Evolutionary conservation across 1,284 basidiomycete species (phyloP).

Genomic region (Moesziomyces antarcticus): DNA sequence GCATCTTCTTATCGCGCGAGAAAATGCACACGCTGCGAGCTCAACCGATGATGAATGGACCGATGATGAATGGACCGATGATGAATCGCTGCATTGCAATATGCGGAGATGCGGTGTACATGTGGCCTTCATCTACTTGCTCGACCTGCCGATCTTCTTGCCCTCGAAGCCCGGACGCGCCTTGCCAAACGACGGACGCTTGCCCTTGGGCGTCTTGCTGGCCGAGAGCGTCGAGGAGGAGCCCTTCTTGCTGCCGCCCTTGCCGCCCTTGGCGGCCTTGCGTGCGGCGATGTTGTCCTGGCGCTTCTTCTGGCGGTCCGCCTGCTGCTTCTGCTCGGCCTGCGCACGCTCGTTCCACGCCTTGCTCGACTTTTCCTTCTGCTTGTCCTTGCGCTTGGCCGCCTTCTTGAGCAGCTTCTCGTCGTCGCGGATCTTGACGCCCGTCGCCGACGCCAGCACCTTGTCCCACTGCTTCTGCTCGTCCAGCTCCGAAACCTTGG

Average conservation of each 20-base stretch:
- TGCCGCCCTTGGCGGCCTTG: constrained; percentile 50
- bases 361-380: constrained; percentile 60
- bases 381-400: constrained; percentile 61
- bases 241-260: constrained; percentile 37
- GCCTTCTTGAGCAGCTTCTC: constrained; percentile 63
- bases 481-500: constrained; percentile 36
- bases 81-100: constrained; percentile 1
- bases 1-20: constrained; percentile 46
- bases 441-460: constrained; percentile 58
- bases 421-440: constrained; percentile 66
- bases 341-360: constrained; percentile 61
- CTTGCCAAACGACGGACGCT: constrained; percentile 43
- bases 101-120: constrained; percentile 1
- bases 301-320: constrained; percentile 61
- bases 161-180: constrained; percentile 62
- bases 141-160: constrained; percentile 47
- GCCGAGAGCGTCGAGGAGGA: constrained; percentile 25
- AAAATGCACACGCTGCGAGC: constrained; percentile 1
- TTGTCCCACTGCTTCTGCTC: constrained; percentile 63
- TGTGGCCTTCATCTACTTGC: constrained; percentile 17
- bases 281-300: constrained; percentile 61
- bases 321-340: constrained; percentile 51
- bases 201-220: constrained; percentile 40
- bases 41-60: not conserved
- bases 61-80: not conserved